A percentile compares a stretch with the other conserved stretches of the same genome.
Evolutionary conservation across 2,329 filamentous ascomycete genomes (phyloP).

Genomic region (Pezicula rhizophila): DNA sequence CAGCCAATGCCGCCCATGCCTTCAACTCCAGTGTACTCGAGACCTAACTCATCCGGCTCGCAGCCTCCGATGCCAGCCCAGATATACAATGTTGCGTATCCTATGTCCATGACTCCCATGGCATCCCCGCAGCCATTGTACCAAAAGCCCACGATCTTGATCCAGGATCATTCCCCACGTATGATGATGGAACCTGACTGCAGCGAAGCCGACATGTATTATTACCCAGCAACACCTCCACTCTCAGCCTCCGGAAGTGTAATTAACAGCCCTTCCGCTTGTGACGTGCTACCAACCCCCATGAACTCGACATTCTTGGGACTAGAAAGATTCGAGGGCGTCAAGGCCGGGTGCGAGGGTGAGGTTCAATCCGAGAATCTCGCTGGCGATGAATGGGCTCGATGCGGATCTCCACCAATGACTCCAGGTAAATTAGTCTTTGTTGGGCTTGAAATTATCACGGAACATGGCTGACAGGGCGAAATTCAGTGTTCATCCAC

Average conservation of each 20-base stretch:
- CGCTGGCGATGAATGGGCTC: slow-evolving; percentile 68
- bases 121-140: slow-evolving; percentile 67
- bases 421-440: slow-evolving; percentile 74
- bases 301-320: slow-evolving; percentile 73
- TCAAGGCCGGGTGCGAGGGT: slow-evolving; percentile 66
- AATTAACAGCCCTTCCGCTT: slow-evolving; percentile 77
- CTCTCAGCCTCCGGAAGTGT: slow-evolving; percentile 80
- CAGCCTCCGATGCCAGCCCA: slow-evolving; percentile 37
- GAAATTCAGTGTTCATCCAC: slow-evolving; percentile 54
- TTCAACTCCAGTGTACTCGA: slow-evolving; percentile 57
- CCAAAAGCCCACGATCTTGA: slow-evolving; percentile 69
- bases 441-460: neutral
- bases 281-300: slow-evolving; percentile 74
- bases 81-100: slow-evolving; percentile 22
- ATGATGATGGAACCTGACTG: slow-evolving; percentile 72
- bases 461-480: neutral
- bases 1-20: slow-evolving; percentile 49
- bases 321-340: slow-evolving; percentile 58
- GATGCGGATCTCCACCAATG: slow-evolving; percentile 75
- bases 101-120: slow-evolving; percentile 58
- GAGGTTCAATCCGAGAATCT: slow-evolving; percentile 68
- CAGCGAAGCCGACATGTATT: slow-evolving; percentile 52
- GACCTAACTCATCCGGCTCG: slow-evolving; percentile 60
- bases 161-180: slow-evolving; percentile 50
- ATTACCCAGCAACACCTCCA: slow-evolving; percentile 80